Conservation (phyloP, 108 stramenopile genomes). For the Chaetoceros muelleri region DNA sequence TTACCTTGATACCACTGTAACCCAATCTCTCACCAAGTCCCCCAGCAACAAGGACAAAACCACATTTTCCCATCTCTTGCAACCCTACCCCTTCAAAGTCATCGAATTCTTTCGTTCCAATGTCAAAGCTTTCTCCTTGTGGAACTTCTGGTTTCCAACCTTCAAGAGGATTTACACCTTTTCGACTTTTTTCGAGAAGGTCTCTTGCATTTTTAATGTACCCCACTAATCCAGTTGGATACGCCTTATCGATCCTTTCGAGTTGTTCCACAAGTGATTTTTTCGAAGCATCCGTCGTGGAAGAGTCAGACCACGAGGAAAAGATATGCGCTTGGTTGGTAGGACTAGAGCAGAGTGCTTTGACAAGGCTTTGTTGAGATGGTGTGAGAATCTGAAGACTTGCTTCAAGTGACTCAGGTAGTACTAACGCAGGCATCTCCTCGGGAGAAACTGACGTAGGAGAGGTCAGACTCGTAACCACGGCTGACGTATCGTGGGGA, state of each 20-base stretch:
- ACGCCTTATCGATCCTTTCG: constrained; percentile 44
- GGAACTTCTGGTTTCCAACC: constrained; percentile 89
- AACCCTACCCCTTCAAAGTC: constrained; percentile 49
- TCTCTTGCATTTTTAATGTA: constrained; percentile 63
- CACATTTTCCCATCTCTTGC: constrained; percentile 46
- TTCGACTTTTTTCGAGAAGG: constrained; percentile 39
- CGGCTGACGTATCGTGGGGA: no score
- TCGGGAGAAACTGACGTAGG: no score
- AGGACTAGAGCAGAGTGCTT: constrained; percentile 4
- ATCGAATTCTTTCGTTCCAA: constrained; percentile 52
- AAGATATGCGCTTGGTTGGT: constrained; percentile 2
- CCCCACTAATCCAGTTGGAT: constrained; percentile 40
- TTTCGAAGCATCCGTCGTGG: constrained; percentile 12
- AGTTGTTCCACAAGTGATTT: constrained; percentile 38
- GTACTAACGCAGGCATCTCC: no score
- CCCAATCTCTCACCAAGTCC: constrained; percentile 98
- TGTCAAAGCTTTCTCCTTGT: constrained; percentile 46
- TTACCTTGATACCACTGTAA: constrained; percentile 92
- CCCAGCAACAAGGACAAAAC: constrained; percentile 89
- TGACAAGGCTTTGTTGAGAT: constrained; percentile 19
- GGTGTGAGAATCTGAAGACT: constrained; percentile 19
- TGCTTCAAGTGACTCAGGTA: constrained; percentile 10
- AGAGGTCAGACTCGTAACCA: no score
- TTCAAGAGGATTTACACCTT: constrained; percentile 91
- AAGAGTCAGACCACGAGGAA: not conserved